Percentiles rank a stretch among this genome's conserved stretches.
phyloP scores from a whole-genome alignment of 345 rosid genomes.

The Citrus cavaleriei region DNA sequence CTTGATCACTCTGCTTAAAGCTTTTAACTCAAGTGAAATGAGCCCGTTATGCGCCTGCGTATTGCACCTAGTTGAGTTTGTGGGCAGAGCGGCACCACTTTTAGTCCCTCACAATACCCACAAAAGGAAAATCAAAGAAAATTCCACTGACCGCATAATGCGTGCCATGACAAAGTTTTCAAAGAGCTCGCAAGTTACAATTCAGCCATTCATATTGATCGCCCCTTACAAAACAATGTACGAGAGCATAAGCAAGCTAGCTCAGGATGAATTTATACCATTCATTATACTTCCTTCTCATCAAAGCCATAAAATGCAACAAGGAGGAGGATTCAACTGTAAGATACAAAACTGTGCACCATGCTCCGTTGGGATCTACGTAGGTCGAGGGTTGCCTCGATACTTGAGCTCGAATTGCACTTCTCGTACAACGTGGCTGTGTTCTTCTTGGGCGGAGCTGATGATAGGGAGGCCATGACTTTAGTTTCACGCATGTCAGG shows the following conservation, averaged over 20 bases:
- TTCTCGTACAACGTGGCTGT: conserved; percentile 11
- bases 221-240: conserved; percentile 30
- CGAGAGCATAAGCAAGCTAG: conserved; percentile 27
- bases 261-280: conserved; percentile 13
- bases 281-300: conserved; percentile 26
- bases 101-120: conserved; percentile 15
- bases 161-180: conserved; percentile 23
- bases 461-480: conserved; percentile 35
- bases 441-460: conserved; percentile 28
- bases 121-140: neutral
- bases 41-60: conserved; percentile 16
- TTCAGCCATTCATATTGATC: conserved; percentile 17
- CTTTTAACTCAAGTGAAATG: conserved; percentile 1
- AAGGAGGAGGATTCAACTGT: neutral
- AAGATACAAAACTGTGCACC: conserved; percentile 17
- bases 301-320: neutral
- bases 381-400: conserved; percentile 12
- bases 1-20: conserved; percentile 28
- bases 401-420: neutral
- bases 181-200: neutral
- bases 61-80: conserved; percentile 21
- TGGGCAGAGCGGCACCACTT: conserved; percentile 22
- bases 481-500: conserved; percentile 21
- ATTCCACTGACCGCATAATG: conserved; percentile 16
- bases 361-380: conserved; percentile 28